A percentile compares a stretch with the other conserved stretches of the same genome.
phyloP scores from a whole-genome alignment of 257 asterid genomes.

The Cordia subcordata region DNA sequence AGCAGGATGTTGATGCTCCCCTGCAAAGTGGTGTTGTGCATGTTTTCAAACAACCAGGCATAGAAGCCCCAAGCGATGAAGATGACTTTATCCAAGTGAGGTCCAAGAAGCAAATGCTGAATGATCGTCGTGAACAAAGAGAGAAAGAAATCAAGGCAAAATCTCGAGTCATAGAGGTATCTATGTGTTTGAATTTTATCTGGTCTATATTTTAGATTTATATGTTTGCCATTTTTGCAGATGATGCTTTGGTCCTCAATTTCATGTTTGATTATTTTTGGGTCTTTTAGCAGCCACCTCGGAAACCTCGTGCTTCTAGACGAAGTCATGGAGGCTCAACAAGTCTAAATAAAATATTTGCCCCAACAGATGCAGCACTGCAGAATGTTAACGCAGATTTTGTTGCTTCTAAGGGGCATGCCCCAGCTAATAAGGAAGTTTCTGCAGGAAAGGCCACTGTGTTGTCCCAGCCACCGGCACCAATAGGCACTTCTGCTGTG shows the following conservation, averaged over 20 bases:
- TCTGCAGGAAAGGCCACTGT: conserved; percentile 31
- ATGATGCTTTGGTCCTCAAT: conserved; percentile 3
- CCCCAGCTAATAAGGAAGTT: conserved; percentile 36
- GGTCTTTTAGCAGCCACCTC: conserved; percentile 40
- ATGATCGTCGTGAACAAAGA: conserved; percentile 90
- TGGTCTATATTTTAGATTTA: background rate
- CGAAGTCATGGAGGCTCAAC: conserved; percentile 39
- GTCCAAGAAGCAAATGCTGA: conserved; percentile 93
- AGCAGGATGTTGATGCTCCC: conserved; percentile 91
- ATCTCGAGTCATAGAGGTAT: conserved; percentile 60
- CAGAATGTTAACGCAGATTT: conserved; percentile 28
- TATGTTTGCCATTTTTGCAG: background rate
- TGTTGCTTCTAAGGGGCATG: conserved; percentile 42
- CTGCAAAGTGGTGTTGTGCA: conserved; percentile 94
- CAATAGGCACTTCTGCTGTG: conserved; percentile 60
- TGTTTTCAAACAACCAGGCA: conserved; percentile 85
- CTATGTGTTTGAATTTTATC: conserved; percentile 10
- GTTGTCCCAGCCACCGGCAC: conserved; percentile 54
- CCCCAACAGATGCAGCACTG: conserved; percentile 35
- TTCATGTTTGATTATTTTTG: conserved; percentile 5
- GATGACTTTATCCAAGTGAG: conserved; percentile 97
- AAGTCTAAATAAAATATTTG: conserved; percentile 34
- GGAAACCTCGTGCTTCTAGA: conserved; percentile 44
- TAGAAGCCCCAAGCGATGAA: conserved; percentile 89
- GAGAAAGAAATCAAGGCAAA: conserved; percentile 83